These are phyloP conservation scores for Iris macrosiphon DNA, from an alignment of 106 monocot genomes.

Conservation along the genomic window DNA sequence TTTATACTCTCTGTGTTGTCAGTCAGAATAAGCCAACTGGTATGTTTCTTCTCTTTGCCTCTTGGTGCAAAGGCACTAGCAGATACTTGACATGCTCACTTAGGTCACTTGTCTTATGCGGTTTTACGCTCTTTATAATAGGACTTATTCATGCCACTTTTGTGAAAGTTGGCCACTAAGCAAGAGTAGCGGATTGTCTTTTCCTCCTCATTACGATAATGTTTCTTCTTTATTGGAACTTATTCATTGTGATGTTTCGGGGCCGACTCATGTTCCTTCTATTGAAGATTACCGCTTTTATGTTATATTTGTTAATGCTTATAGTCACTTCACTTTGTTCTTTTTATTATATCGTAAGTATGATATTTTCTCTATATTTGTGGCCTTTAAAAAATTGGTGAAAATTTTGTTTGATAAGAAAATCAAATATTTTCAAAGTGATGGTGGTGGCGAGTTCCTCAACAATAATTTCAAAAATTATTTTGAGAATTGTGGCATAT, in stretches of 20 bases:
- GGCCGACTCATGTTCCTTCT: not conserved
- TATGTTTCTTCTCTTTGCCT: no score
- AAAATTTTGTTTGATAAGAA: not conserved
- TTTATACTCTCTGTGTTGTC: no score
- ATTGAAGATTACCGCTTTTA: not conserved
- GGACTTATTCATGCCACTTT: not conserved
- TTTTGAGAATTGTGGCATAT: not conserved
- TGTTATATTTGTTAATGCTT: constrained; percentile 4
- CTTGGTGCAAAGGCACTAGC: no score
- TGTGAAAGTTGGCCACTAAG: not conserved
- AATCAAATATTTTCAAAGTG: not conserved
- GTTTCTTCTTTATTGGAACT: not conserved
- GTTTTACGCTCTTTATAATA: not conserved
- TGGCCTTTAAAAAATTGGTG: not conserved
- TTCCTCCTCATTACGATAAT: not conserved
- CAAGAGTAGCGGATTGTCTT: not conserved
- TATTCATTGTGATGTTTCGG: not conserved
- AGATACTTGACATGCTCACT: no score
- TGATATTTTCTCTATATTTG: no score
- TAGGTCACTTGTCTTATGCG: not conserved
- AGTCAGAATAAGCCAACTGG: no score
- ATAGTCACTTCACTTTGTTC: not conserved
- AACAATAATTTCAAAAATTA: not conserved
- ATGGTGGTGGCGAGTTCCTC: not conserved
- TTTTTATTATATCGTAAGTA: not conserved